Base-by-base conservation (phyloP, 2,329 filamentous ascomycete genomes). In the Fusarium musae region DNA sequence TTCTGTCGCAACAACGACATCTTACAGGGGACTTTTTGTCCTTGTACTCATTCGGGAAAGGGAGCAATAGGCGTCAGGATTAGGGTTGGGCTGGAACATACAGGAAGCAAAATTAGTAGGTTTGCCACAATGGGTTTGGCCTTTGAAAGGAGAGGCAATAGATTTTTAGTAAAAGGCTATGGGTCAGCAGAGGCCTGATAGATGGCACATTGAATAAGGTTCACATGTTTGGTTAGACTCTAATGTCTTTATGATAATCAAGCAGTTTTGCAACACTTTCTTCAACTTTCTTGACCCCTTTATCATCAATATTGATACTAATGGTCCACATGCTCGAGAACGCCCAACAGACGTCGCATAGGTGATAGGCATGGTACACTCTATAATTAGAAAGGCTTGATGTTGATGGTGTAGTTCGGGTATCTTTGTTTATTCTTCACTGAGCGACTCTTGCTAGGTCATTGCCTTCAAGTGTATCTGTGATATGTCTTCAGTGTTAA, bases 211-310 rank as follows among this genome's bases (percentile, higher is more conserved):
- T 66, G 46, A 52, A 53, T 23, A 54, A 47, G 57, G 56, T 44
- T 57, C 34, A 21, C 19, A 43, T 28, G 26, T 52, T 61, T 54
- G 49, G 26, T 34, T 36, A 40, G 52, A 39, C 28, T 16, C 23
- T 60, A 67, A 73, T 63, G 58, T 60, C 59, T 60, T 65, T 28
- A 74, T 65, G 57, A 72, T 39, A 34, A 52, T 57, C 40, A 15
- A 34, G 32, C 26, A 34, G 17, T 63, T 32, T 36, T 44, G 9
- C 43, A 72, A 65, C 37, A 47, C 16, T 16, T 16, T 39, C 34
- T 26, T 30, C 19, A 40, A 39, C 12, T 47, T 9, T 34, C 34
- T 28, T 28, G 32, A 30, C 30, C 47, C n/a, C 28, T 46, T 28
- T 12, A 46, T 46, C 23, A 13, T 28, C 43, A 37, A n/a, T 15